Percentiles rank a stretch among this genome's conserved stretches.
phyloP scores from a whole-genome alignment of 2,329 filamentous ascomycete species.

The Ilyonectria mors-panacis region DNA sequence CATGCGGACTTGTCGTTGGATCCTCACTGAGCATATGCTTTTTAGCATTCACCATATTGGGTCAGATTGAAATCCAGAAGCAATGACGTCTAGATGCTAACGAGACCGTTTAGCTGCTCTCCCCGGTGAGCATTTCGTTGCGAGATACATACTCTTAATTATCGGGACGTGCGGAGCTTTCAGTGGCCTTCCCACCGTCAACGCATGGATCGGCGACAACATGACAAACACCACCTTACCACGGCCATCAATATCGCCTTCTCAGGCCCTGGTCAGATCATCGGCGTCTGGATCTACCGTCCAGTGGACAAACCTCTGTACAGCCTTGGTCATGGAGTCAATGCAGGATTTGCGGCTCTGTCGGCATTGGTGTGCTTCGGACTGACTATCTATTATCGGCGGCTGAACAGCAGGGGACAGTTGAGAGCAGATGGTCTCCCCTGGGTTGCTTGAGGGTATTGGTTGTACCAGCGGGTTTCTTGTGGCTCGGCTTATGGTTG shows the following conservation, averaged over 20 bases:
- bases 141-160: constrained; percentile 64
- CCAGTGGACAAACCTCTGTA: background rate
- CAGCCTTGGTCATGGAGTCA: background rate
- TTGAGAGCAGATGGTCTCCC: too few species aligned
- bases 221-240: constrained; percentile 42
- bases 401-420: background rate
- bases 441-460: too few species aligned
- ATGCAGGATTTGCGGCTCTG: constrained; percentile 4
- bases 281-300: constrained; percentile 48
- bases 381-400: background rate
- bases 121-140: constrained; percentile 46
- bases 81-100: background rate
- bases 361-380: background rate
- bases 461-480: too few species aligned
- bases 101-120: background rate
- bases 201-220: constrained; percentile 48
- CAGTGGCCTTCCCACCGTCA: constrained; percentile 44
- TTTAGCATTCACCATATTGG: constrained; percentile 21
- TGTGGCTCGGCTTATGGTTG: too few species aligned
- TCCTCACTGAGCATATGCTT: constrained; percentile 19
- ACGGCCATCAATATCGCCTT: constrained; percentile 47
- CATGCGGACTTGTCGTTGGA: constrained; percentile 58
- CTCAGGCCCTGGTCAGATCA: constrained; percentile 47
- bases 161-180: constrained; percentile 64
- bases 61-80: background rate